Base-by-base conservation (phyloP, 1,139 yeast genomes). In the Scheffersomyces illinoinensis region DNA sequence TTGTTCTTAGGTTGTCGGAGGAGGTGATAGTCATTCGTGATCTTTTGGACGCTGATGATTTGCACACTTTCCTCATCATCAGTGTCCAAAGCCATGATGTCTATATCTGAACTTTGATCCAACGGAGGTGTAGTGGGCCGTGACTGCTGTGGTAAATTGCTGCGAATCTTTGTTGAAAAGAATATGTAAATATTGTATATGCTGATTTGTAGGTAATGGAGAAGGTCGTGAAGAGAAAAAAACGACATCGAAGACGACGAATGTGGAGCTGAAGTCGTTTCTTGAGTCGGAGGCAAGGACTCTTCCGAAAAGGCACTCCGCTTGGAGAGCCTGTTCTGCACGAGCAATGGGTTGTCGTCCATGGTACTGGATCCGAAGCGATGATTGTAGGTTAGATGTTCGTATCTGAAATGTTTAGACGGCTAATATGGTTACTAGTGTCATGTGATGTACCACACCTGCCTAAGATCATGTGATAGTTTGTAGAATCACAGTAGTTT, bases 11-110 rank as follows among this genome's bases (percentile, higher is more conserved):
- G 14, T 2, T 49, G 46, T 19, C 50, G 59, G n/a, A 63, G 51
- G 2, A 63, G 46, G 50, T 64, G 67, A 47, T 57, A 64, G 53
- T 64, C 67, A 33, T 64, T 61, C 18, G 67, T 62, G 46, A 63
- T 50, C 46, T 53, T 58, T 20, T 54, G 52, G 33, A 56, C 54
- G 5, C 12, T 18, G n/a, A 20, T 17, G 21, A 48, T 48, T 24
- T 48, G 51, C 7, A 48, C 18, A 48, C 51, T 48, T 48, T 21
- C 51, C n/a, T 48, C 51, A 18, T 48, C 50, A 12, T 48, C 51
- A 20, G 3, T 10, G 8, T 48, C 51, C 6, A 20, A 10, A 33
- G 43, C 43, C 17, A 33, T 33, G 43, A 33, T 3, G 17, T 33
- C 43, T 33, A 33, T 33, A 33, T 33, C 43, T 4, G 43, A 33